phyloP scores from a whole-genome alignment of 1,139 yeast species.

The Pneumocystis oryctolagi region DNA sequence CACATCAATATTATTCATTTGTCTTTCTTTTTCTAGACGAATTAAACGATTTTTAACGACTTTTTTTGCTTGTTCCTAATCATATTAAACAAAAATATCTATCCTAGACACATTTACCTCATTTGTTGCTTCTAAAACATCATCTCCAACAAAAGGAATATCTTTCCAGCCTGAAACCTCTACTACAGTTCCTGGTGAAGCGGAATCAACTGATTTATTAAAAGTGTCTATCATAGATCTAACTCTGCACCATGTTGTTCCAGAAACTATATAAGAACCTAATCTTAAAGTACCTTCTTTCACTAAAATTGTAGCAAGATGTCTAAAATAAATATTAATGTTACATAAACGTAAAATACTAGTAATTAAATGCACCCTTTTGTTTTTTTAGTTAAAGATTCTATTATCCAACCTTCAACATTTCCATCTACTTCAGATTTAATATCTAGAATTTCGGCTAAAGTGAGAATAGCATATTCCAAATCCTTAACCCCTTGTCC shows the following conservation, averaged over 20 bases:
- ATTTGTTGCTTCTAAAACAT: slow-evolving; percentile 55
- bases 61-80: slow-evolving; percentile 10
- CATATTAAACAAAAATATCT: slow-evolving; percentile 3
- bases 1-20: slow-evolving; percentile 50
- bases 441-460: slow-evolving; percentile 70
- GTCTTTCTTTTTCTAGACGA: slow-evolving; percentile 43
- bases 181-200: slow-evolving; percentile 83
- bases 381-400: slow-evolving; percentile 69
- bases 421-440: slow-evolving; percentile 40
- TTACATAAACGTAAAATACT: background rate
- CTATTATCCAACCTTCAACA: slow-evolving; percentile 80
- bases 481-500: slow-evolving; percentile 73
- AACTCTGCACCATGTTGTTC: slow-evolving; percentile 73
- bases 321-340: slow-evolving; percentile 17
- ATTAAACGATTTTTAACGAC: slow-evolving; percentile 29
- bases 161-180: slow-evolving; percentile 93
- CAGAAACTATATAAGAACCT: slow-evolving; percentile 68
- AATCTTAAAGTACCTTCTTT: slow-evolving; percentile 60
- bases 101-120: slow-evolving; percentile 55
- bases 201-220: slow-evolving; percentile 48
- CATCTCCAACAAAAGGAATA: slow-evolving; percentile 83
- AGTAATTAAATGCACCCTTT: slow-evolving; percentile 34
- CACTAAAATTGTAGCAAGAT: slow-evolving; percentile 70
- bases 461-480: slow-evolving; percentile 75
- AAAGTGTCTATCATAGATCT: slow-evolving; percentile 65